These are phyloP conservation scores for Aureobasidium namibiae DNA, from an alignment of 2,329 filamentous ascomycete species.

Conservation along the genomic window DNA sequence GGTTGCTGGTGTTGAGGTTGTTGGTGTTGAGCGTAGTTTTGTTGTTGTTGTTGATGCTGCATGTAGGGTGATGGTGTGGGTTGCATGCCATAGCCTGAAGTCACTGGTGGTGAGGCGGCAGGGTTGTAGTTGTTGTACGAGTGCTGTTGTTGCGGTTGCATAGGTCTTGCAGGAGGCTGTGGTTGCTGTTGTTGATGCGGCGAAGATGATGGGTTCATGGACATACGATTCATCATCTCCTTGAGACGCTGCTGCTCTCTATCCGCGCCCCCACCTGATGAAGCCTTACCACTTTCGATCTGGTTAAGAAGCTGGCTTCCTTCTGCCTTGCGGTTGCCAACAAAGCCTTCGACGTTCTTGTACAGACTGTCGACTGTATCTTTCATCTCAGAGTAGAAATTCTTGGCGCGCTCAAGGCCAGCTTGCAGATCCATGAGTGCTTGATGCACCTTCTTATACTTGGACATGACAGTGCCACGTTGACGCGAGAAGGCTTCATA, in stretches of 20 bases:
- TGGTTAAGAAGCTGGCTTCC: constrained; percentile 80
- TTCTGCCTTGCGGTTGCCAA: constrained; percentile 87
- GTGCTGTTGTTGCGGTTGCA: constrained; percentile 31
- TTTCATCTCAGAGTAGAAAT: constrained; percentile 93
- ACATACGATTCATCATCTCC: constrained; percentile 91
- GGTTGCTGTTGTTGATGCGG: constrained; percentile 26
- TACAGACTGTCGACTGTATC: constrained; percentile 85
- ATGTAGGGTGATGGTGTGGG: constrained; percentile 12
- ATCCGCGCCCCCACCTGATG: constrained; percentile 59
- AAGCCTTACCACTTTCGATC: constrained; percentile 68
- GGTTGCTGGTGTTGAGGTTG: constrained; percentile 10
- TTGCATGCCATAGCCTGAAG: constrained; percentile 34
- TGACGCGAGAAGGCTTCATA: constrained; percentile 85
- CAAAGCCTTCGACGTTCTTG: constrained; percentile 95
- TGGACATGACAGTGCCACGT: constrained; percentile 68
- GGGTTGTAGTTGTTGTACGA: constrained; percentile 43
- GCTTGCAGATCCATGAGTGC: constrained; percentile 85
- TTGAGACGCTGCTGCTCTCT: constrained; percentile 78
- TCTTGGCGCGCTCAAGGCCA: constrained; percentile 77
- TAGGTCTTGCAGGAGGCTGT: constrained; percentile 30
- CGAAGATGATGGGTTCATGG: constrained; percentile 54
- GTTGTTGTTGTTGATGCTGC: too few species aligned
- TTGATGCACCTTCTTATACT: constrained; percentile 86
- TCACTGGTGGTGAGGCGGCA: constrained; percentile 38
- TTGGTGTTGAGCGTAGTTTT: neutral